Evolutionary conservation across 1,284 basidiomycete species (phyloP), one percentile per base, ranked within the genome.

Genomic region (Malassezia brasiliensis): DNA sequence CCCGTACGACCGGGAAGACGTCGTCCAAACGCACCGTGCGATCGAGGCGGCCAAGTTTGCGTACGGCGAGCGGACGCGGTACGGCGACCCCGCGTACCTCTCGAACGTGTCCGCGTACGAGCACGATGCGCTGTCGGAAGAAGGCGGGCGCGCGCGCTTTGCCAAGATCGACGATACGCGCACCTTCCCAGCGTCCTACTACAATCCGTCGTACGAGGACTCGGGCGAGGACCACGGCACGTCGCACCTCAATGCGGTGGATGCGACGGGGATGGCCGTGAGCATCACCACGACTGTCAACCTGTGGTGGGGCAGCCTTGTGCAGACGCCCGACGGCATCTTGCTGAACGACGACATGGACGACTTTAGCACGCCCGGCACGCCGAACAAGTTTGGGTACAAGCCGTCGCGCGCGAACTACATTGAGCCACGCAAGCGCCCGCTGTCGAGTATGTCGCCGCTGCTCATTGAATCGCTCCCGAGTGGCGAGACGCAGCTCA

Each of bases 281-380:
- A 72, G 75, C 25, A 55, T 78, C 36, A 78, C 77, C 4, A 78
- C 77, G 2, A 78, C 77, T 0, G 69, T 78, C 58, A 68, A 56
- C 61, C 65, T 72, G 5, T 75, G 68, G 52, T 78, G 71, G 71
- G 77, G 77, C 12, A 48, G 38, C 14, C 17, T 31, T 19, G 61
- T 72, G 44, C 65, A 66, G 60, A 68, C 65, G 6, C 47, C 49
- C 5, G 57, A 68, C 41, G 67, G 69, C 17, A 66, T 74, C 57
- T 61, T 71, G 40, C 56, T 68, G 31, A 69, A 72, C 55, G 56
- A 69, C 46, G 76, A 78, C 57, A 72, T 77, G 73, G 77, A 78
- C 63, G 77, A 78, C 60, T 77, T 77, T 42, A 55, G 54, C 11
- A 59, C 61, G 3, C 70, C 75, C 0, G 76, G 72, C 9, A 52